Base-by-base conservation (phyloP, 2,329 filamentous ascomycete species). In the Verticillium alfalfae region DNA sequence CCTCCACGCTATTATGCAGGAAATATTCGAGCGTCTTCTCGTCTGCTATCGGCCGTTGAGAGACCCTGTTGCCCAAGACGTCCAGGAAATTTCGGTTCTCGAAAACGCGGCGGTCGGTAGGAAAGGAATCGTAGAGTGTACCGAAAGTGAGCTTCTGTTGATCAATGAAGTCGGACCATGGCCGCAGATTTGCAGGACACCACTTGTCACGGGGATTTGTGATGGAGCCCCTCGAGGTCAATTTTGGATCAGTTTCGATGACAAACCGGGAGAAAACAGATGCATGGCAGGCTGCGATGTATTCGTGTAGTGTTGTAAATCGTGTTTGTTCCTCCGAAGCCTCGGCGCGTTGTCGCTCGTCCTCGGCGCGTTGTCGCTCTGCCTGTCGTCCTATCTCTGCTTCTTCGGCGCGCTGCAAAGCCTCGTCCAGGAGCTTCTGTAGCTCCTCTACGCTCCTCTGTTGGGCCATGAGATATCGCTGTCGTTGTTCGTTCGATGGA, bases 11-110 rank as follows among this genome's bases (percentile, higher is more conserved):
- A 10, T 64, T 66, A 34, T 72, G 61, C 13, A 71, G 59, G 39
- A 74, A 71, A 41, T 66, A 63, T 61, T 76, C 67, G 16, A 75
- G 69, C 34, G 34, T 57, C 59, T 70, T 75, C 58, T 76, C 67
- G 57, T 71, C 61, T 3, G 64, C 65, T 16, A 70, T 65, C 34
- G 45, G 59, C 8, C 61, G 64, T 31, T 45, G 9, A 1, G 65
- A 60, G 8, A 70, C 39, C 52, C 69, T 66, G 1, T 67, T 54
- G 26, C 69, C 71, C 18, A 71, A 55, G 15, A 60, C 63, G 31
- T 54, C 16, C 5, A 75, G 64, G 59, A 69, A 69, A 38, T 16
- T 52, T 8, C 56, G 52, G 62, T 39, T 70, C 62, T 73, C 68
- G 58, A 73, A 74, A 34, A 67, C 54, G 16, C 62, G 66, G 18